Percentiles rank a stretch among this genome's conserved stretches.
Evolutionary conservation across 768 basidiomycete species (phyloP).

Genomic region (Leccinum pellstonianum): DNA sequence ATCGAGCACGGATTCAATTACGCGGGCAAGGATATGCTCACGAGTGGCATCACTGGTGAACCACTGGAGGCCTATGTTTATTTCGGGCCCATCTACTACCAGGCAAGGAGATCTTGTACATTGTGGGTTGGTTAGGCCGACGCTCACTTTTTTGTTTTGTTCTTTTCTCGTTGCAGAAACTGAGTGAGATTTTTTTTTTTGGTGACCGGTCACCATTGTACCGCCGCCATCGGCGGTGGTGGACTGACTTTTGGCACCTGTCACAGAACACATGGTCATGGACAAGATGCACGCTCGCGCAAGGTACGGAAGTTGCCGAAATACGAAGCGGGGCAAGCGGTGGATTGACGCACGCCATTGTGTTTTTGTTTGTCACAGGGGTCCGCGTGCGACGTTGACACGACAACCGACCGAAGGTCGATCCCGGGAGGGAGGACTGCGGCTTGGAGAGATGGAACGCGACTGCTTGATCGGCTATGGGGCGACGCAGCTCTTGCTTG

Average conservation of each 20-base stretch:
- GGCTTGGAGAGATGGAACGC: constrained; percentile 98
- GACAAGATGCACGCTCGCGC: constrained; percentile 99
- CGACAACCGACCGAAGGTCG: constrained; percentile 98
- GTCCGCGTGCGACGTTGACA: constrained; percentile 93
- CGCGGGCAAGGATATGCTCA: constrained; percentile 98
- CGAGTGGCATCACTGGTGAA: constrained; percentile 97
- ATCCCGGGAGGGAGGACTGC: constrained; percentile 94
- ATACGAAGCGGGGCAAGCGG: background rate
- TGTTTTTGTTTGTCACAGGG: constrained; percentile 45
- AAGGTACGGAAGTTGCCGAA: constrained; percentile 48
- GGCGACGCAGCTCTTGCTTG: constrained; percentile 94
- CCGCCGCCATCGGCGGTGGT: background rate
- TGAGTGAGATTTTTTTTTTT: constrained; percentile 60
- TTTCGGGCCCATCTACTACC: constrained; percentile 98
- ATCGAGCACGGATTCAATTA: constrained; percentile 96
- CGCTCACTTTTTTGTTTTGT: background rate
- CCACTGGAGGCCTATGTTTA: constrained; percentile 96
- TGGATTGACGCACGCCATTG: constrained; percentile 6
- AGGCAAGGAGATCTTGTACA: constrained; percentile 47
- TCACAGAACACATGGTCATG: constrained; percentile 94
- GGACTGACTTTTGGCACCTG: constrained; percentile 17
- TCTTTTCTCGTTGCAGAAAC: constrained; percentile 56
- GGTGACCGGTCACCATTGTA: background rate
- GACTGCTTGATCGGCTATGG: constrained; percentile 98
- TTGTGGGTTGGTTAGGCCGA: constrained; percentile 7